These are phyloP conservation scores for Coemansia sp. DNA, from an alignment of 192 early-diverging fungal species.

Conservation along the genomic window DNA sequence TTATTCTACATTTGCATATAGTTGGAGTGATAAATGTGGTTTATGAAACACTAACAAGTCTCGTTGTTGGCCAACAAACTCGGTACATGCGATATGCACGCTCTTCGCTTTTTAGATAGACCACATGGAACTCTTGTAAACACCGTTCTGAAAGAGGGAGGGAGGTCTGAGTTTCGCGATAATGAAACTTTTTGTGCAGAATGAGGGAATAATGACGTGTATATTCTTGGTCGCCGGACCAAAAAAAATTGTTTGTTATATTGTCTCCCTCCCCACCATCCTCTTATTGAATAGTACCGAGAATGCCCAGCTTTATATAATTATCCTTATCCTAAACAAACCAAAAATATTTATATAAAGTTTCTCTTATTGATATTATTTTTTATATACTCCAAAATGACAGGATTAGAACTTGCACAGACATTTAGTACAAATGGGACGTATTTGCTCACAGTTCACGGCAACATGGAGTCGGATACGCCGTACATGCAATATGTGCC, in stretches of 20 bases:
- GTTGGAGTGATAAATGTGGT: not conserved
- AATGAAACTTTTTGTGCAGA: not conserved
- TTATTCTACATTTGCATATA: conserved; percentile 3
- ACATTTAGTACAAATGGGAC: not conserved
- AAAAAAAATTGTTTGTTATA: not conserved
- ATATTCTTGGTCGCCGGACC: not conserved
- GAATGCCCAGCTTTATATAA: no score
- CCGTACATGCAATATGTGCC: conserved; percentile 32
- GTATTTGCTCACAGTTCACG: conserved; percentile 9
- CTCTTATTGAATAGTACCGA: no score
- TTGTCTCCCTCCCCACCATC: no score
- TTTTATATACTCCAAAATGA: no score
- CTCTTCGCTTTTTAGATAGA: no score
- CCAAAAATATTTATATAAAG: not conserved
- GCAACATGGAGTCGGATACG: conserved; percentile 12
- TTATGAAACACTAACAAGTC: not conserved
- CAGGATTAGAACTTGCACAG: not conserved
- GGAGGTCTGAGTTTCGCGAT: not conserved
- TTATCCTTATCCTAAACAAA: not conserved
- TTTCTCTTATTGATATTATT: no score
- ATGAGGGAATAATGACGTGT: not conserved
- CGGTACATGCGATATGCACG: no score
- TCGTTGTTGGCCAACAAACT: not conserved
- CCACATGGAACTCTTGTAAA: no score
- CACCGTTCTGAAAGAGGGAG: not conserved